These are phyloP conservation scores for Chytriomyces sp. DNA, from an alignment of 192 early-diverging fungal genomes.

Conservation along the genomic window DNA sequence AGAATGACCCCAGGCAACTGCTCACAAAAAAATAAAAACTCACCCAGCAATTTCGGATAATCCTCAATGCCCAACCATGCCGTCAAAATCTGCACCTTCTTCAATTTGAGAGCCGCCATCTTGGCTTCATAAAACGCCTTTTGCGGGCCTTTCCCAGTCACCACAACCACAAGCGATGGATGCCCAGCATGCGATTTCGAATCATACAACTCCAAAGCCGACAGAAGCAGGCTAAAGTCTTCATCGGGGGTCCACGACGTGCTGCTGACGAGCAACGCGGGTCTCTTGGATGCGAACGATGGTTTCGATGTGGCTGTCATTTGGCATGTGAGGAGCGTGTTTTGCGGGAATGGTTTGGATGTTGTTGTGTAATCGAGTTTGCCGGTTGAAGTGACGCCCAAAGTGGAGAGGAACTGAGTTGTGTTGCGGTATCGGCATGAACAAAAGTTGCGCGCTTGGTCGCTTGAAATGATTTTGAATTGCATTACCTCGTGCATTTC, in stretches of 20 bases:
- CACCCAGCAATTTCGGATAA: conserved; percentile 83
- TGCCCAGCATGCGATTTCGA: conserved; percentile 29
- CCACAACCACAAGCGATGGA: conserved; percentile 61
- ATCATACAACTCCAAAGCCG: conserved; percentile 58
- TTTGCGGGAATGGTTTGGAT: conserved; percentile 7
- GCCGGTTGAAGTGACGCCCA: background rate
- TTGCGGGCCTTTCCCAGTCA: conserved; percentile 91
- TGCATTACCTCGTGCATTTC: conserved; percentile 71
- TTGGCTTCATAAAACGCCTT: conserved; percentile 72
- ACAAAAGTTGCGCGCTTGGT: no score
- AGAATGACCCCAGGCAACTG: background rate
- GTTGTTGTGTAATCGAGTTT: background rate
- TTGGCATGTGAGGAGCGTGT: background rate
- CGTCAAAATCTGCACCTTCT: conserved; percentile 70
- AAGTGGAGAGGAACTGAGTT: background rate
- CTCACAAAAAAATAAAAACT: background rate
- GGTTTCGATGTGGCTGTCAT: conserved; percentile 14
- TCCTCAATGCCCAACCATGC: conserved; percentile 81
- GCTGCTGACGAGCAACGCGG: conserved; percentile 81
- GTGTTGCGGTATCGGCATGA: no score
- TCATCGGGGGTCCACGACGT: conserved; percentile 98
- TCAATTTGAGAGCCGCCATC: conserved; percentile 58
- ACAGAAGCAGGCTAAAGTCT: conserved; percentile 84
- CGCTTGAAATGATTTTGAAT: background rate
- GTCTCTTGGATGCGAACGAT: conserved; percentile 55